Evolutionary conservation across 345 rosid species (phyloP).

Genomic region (Bretschneidera sinensis): DNA sequence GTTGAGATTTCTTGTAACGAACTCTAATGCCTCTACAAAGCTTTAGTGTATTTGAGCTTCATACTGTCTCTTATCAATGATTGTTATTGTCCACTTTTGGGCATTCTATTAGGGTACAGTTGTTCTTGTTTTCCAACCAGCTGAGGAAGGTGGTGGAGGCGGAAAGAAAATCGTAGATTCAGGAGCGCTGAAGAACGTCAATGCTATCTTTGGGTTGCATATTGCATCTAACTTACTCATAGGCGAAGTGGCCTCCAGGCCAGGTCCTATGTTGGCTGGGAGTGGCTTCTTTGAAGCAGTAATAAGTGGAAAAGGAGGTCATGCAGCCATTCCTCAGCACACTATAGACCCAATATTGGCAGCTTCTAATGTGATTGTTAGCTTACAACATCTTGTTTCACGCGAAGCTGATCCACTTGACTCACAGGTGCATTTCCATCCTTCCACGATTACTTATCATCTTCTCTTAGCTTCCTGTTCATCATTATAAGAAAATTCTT

Average conservation of each 20-base stretch:
- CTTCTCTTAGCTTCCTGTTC: neutral
- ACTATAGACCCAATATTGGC: slow-evolving; percentile 69
- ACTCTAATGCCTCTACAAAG: neutral
- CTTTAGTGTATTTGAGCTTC: neutral
- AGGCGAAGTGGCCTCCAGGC: slow-evolving; percentile 40
- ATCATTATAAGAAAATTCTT: neutral
- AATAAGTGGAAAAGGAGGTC: slow-evolving; percentile 73
- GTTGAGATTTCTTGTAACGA: neutral
- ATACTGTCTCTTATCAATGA: neutral
- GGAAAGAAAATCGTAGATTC: slow-evolving; percentile 66
- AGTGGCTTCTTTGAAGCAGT: slow-evolving; percentile 61
- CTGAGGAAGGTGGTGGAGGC: slow-evolving; percentile 78
- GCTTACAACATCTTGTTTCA: slow-evolving; percentile 77
- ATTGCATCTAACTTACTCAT: slow-evolving; percentile 28
- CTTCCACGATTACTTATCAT: too few relatives aligned
- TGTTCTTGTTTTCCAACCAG: slow-evolving; percentile 83
- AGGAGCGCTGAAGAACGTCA: slow-evolving; percentile 57
- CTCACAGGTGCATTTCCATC: slow-evolving; percentile 49
- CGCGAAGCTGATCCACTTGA: slow-evolving; percentile 85
- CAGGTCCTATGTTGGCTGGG: slow-evolving; percentile 64
- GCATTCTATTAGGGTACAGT: slow-evolving; percentile 60
- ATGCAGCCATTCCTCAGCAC: slow-evolving; percentile 71
- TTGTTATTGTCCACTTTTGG: neutral
- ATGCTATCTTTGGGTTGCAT: slow-evolving; percentile 68
- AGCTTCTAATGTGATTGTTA: slow-evolving; percentile 64